phyloP scores from a whole-genome alignment of 75 land plant species.

The Selaginella moellendorffii region DNA sequence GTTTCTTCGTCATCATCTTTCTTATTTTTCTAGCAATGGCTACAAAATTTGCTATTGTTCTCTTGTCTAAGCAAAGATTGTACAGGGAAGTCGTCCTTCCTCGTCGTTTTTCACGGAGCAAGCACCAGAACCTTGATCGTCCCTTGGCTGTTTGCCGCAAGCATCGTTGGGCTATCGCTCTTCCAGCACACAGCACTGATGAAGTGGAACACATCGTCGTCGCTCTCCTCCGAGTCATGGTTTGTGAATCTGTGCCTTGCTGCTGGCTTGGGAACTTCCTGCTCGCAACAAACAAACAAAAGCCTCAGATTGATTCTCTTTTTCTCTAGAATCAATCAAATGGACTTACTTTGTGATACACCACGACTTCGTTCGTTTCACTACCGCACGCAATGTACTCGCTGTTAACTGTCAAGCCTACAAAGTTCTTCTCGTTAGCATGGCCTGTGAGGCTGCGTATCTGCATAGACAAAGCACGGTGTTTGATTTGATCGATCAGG shows the following conservation, averaged over 20 bases:
- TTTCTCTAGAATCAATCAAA: too few species aligned
- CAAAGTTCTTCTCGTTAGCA: conserved; percentile 7
- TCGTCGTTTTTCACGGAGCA: not conserved
- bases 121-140: conserved; percentile 7
- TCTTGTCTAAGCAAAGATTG: too few species aligned
- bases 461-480: not conserved
- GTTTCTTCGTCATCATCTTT: too few species aligned
- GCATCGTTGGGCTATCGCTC: conserved; percentile 4
- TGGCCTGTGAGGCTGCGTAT: not conserved
- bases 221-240: conserved; percentile 2
- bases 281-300: not conserved
- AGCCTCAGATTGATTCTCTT: too few species aligned
- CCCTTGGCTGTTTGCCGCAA: conserved; percentile 7
- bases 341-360: conserved; percentile 5
- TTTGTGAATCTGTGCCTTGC: conserved; percentile 1
- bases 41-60: too few species aligned
- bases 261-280: not conserved
- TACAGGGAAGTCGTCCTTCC: too few species aligned
- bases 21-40: too few species aligned
- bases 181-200: conserved; percentile 2
- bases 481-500: too few species aligned
- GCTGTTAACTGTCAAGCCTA: conserved; percentile 6
- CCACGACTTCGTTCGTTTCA: conserved; percentile 6
- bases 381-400: conserved; percentile 6
- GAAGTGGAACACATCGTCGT: conserved; percentile 4